phyloP scores from a whole-genome alignment of 2,329 filamentous ascomycete genomes.

The Moelleriella libera region DNA sequence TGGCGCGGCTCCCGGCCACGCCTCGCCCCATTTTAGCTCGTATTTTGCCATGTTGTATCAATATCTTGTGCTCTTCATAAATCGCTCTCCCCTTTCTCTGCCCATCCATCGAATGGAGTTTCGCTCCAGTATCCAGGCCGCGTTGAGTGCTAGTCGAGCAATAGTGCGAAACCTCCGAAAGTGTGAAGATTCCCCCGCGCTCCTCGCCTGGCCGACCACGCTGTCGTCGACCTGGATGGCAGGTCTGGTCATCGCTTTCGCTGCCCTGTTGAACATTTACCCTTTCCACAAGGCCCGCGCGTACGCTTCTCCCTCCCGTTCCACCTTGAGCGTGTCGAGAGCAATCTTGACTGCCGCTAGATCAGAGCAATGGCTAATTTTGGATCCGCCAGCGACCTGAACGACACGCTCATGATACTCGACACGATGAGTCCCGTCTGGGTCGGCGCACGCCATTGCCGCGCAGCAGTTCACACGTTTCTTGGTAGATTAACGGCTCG shows the following conservation, averaged over 20 bases:
- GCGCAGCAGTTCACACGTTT: not conserved
- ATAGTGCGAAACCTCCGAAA: conserved; percentile 12
- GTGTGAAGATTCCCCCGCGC: conserved; percentile 4
- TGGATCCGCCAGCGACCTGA: not conserved
- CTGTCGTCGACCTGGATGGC: conserved; percentile 22
- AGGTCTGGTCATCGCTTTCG: conserved; percentile 20
- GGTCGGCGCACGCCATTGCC: not conserved
- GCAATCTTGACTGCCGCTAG: not conserved
- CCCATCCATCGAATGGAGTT: conserved; percentile 13
- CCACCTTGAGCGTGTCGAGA: not conserved
- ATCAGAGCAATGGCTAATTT: not conserved
- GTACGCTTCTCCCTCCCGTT: not conserved
- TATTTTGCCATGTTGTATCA: conserved; percentile 18
- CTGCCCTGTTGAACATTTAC: conserved; percentile 10
- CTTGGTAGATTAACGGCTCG: not conserved
- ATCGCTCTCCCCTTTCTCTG: conserved; percentile 19
- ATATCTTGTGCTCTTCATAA: conserved; percentile 17
- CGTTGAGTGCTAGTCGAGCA: conserved; percentile 12
- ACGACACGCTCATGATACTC: not conserved
- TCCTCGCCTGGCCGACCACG: conserved; percentile 19
- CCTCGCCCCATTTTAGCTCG: conserved; percentile 1
- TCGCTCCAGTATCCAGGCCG: conserved; percentile 15
- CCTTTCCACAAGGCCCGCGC: not conserved
- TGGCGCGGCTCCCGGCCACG: not conserved
- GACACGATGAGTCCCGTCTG: not conserved